phyloP scores from a whole-genome alignment of 2,329 filamentous ascomycete species.

The Pseudomassariella vexata region DNA sequence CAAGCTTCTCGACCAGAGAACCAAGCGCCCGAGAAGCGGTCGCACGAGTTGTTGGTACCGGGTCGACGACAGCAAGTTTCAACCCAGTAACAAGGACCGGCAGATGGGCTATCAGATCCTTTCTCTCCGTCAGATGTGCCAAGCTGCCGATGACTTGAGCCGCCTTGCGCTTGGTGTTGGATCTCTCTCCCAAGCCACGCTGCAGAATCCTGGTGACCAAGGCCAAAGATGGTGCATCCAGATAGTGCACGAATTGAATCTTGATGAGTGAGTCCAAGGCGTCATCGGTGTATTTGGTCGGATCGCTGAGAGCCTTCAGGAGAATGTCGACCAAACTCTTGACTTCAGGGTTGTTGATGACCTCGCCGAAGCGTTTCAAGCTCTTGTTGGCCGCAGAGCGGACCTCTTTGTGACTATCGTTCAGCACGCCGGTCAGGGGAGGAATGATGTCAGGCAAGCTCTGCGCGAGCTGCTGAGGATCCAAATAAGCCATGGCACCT shows the following conservation, averaged over 20 bases:
- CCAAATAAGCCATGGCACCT: conserved; percentile 97
- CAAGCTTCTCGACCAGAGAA: conserved; percentile 95
- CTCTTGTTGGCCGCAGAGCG: conserved; percentile 87
- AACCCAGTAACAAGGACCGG: conserved; percentile 89
- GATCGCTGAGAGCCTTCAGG: conserved; percentile 93
- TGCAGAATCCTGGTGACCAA: conserved; percentile 93
- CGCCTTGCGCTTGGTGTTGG: conserved; percentile 91
- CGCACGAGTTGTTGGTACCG: conserved; percentile 90
- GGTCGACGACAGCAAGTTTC: conserved; percentile 84
- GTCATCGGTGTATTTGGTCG: conserved; percentile 94
- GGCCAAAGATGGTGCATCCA: conserved; percentile 94
- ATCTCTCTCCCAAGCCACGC: conserved; percentile 83
- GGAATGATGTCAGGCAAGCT: conserved; percentile 96
- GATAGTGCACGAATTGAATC: conserved; percentile 95
- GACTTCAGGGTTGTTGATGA: conserved; percentile 96
- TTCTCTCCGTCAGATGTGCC: conserved; percentile 93
- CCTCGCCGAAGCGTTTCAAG: conserved; percentile 95
- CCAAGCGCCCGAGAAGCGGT: conserved; percentile 94
- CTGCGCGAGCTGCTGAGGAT: conserved; percentile 86
- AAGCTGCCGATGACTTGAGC: conserved; percentile 97
- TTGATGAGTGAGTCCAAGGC: conserved; percentile 92
- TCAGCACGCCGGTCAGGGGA: conserved; percentile 85
- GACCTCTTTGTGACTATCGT: conserved; percentile 98
- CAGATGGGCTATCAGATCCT: conserved; percentile 84
- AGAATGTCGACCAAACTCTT: conserved; percentile 87